phyloP scores from a whole-genome alignment of 345 rosid species.

The Adansonia digitata region DNA sequence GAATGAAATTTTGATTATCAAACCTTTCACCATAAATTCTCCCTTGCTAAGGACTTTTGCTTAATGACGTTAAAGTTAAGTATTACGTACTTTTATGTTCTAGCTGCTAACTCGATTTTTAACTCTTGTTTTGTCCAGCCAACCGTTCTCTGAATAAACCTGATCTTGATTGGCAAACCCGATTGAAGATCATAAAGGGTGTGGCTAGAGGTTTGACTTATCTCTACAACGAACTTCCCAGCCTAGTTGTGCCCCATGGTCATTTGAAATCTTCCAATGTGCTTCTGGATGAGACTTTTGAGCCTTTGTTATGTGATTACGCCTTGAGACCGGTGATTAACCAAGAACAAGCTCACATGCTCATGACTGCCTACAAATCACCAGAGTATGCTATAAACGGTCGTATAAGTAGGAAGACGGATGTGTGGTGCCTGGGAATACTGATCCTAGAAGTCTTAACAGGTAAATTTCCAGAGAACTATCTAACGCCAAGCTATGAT shows the following conservation, averaged over 20 bases:
- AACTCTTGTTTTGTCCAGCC: constrained; percentile 24
- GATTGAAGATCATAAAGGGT: constrained; percentile 63
- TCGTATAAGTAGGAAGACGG: constrained; percentile 45
- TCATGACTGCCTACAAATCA: constrained; percentile 61
- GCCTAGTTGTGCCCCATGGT: constrained; percentile 57
- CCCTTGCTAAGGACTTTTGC: neutral
- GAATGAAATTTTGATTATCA: neutral
- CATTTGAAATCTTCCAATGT: constrained; percentile 81
- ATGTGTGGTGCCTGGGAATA: constrained; percentile 72
- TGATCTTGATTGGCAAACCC: constrained; percentile 55
- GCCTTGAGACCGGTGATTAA: constrained; percentile 60
- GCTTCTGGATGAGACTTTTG: constrained; percentile 44
- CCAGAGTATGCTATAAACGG: constrained; percentile 50
- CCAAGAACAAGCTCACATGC: constrained; percentile 50
- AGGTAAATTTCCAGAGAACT: constrained; percentile 62
- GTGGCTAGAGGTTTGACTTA: constrained; percentile 54
- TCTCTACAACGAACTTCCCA: constrained; percentile 56
- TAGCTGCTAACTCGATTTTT: neutral
- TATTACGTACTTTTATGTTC: neutral
- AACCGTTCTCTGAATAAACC: constrained; percentile 42
- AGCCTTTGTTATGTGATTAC: constrained; percentile 55
- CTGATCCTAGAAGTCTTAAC: constrained; percentile 57
- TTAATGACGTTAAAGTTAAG: neutral
- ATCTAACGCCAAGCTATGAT: constrained; percentile 40
- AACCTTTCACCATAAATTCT: neutral